Evolutionary conservation across 2,329 filamentous ascomycete genomes (phyloP).

Genomic region (Teratosphaeria gauchensis): DNA sequence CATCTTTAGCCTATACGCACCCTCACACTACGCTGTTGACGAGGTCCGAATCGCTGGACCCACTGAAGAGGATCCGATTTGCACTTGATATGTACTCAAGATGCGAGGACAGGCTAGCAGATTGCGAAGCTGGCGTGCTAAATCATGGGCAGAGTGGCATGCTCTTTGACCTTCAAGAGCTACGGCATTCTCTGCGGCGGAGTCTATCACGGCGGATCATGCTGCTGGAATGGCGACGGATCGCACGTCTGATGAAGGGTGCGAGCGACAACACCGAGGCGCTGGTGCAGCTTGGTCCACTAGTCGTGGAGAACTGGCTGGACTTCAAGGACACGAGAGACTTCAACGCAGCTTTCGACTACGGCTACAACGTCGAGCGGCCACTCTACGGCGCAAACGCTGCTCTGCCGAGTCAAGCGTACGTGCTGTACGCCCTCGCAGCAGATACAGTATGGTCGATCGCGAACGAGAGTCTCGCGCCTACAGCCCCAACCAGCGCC

Average conservation of each 20-base stretch:
- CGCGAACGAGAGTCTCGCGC: slow-evolving; percentile 6
- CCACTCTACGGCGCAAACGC: slow-evolving; percentile 12
- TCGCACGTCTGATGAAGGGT: slow-evolving; percentile 21
- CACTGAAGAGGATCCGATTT: slow-evolving; percentile 17
- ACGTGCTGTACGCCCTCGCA: slow-evolving; percentile 15
- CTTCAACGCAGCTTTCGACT: slow-evolving; percentile 26
- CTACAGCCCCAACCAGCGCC: background rate
- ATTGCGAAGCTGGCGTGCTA: slow-evolving; percentile 22
- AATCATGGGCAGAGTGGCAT: slow-evolving; percentile 25
- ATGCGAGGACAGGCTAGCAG: slow-evolving; percentile 24
- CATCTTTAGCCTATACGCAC: slow-evolving; percentile 22
- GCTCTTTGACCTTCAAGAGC: slow-evolving; percentile 27
- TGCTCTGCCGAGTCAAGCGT: slow-evolving; percentile 8
- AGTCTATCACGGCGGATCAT: slow-evolving; percentile 23
- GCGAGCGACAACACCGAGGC: slow-evolving; percentile 8
- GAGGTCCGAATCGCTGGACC: slow-evolving; percentile 12
- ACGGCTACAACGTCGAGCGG: slow-evolving; percentile 21
- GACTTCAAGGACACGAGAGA: slow-evolving; percentile 24
- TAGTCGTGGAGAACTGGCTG: slow-evolving; percentile 20
- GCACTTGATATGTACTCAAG: slow-evolving; percentile 22
- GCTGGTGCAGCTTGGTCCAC: slow-evolving; percentile 14
- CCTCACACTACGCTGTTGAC: slow-evolving; percentile 16
- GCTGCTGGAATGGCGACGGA: slow-evolving; percentile 24
- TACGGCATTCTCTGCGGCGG: slow-evolving; percentile 19
- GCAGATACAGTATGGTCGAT: slow-evolving; percentile 20